A percentile compares a stretch with the other conserved stretches of the same genome.
Conservation (phyloP, 768 basidiomycete species). For the Amanita brunnescens region DNA sequence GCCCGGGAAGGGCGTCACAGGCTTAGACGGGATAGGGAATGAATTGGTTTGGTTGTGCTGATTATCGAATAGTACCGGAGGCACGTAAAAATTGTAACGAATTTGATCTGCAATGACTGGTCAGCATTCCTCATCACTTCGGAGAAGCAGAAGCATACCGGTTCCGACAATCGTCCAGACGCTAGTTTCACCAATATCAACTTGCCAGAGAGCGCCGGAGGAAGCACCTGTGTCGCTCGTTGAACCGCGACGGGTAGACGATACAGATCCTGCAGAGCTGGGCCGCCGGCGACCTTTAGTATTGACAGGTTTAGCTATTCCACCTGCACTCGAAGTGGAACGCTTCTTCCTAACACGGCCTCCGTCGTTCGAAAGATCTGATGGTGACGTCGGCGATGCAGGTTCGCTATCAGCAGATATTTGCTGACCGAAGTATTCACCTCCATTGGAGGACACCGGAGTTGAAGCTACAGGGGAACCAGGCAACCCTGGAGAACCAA, state of each 20-base stretch:
- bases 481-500: conserved; percentile 53
- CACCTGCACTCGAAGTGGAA: conserved; percentile 64
- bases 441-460: conserved; percentile 40
- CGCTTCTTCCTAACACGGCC: conserved; percentile 83
- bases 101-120: conserved; percentile 59
- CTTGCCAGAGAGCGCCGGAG: conserved; percentile 78
- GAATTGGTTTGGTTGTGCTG: conserved; percentile 63
- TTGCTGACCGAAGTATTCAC: conserved; percentile 58
- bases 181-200: conserved; percentile 89
- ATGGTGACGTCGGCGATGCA: conserved; percentile 55
- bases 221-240: conserved; percentile 60
- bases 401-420: conserved; percentile 56
- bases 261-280: conserved; percentile 65
- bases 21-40: conserved; percentile 74
- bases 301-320: conserved; percentile 37
- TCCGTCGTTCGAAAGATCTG: conserved; percentile 71
- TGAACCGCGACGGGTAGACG: conserved; percentile 59
- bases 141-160: conserved; percentile 37
- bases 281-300: conserved; percentile 61
- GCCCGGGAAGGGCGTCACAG: conserved; percentile 78
- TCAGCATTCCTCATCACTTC: conserved; percentile 11
- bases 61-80: conserved; percentile 75
- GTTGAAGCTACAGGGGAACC: conserved; percentile 64
- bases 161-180: conserved; percentile 94
- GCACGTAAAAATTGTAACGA: conserved; percentile 90